phyloP scores from a whole-genome alignment of 495 filamentous ascomycete genomes.

The Evernia prunastri region DNA sequence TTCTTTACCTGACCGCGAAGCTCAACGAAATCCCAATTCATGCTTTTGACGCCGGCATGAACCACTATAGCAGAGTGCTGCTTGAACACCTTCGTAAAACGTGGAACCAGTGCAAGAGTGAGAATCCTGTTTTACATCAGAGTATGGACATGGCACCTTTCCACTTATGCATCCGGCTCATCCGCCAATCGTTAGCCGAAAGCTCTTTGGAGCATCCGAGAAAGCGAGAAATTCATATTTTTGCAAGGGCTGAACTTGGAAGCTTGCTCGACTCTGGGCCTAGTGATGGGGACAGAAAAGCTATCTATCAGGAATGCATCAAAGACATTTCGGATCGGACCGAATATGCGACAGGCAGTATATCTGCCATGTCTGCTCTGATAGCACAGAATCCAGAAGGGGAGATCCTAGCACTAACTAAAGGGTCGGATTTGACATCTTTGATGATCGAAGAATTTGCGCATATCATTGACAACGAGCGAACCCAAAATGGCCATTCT shows the following conservation, averaged over 20 bases:
- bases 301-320: slow-evolving; percentile 52
- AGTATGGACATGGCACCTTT: slow-evolving; percentile 40
- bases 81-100: slow-evolving; percentile 36
- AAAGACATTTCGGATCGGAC: slow-evolving; percentile 52
- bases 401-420: slow-evolving; percentile 47
- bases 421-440: slow-evolving; percentile 46
- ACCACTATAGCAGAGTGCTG: slow-evolving; percentile 40
- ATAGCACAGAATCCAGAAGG: slow-evolving; percentile 34
- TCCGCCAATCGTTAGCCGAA: slow-evolving; percentile 50
- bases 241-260: slow-evolving; percentile 50
- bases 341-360: slow-evolving; percentile 57
- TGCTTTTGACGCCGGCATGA: slow-evolving; percentile 49
- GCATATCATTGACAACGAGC: slow-evolving; percentile 38
- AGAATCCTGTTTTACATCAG: slow-evolving; percentile 9
- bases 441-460: slow-evolving; percentile 48
- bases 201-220: slow-evolving; percentile 19
- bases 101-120: slow-evolving; percentile 13
- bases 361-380: slow-evolving; percentile 60
- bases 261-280: slow-evolving; percentile 48
- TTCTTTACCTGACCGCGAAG: slow-evolving; percentile 72
- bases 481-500: slow-evolving; percentile 25
- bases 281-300: slow-evolving; percentile 41
- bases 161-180: slow-evolving; percentile 56
- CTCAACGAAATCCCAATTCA: slow-evolving; percentile 60
- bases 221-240: slow-evolving; percentile 40